Evolutionary conservation across 2,329 filamentous ascomycete genomes (phyloP), one percentile per base, ranked within the genome.

Genomic region (Hypoxylon sp.): DNA sequence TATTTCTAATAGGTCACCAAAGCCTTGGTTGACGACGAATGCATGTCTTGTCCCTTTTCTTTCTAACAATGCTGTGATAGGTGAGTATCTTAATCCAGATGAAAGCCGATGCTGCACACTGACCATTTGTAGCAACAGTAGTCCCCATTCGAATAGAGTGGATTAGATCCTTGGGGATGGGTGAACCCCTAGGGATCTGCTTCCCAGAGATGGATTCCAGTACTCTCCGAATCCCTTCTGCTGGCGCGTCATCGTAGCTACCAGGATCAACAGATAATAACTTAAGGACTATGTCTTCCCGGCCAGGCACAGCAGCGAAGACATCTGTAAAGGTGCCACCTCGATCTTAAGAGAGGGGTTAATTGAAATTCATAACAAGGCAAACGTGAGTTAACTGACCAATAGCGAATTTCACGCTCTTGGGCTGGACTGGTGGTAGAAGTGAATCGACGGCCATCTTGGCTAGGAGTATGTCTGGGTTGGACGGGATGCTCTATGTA

Each of bases 281-380:
- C 76, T 93, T 93, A 76, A 93, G 90, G 54, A 92, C 80, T 50
- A 92, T 83, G 67, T 91, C 88, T 75, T 91, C 88, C 84, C 84
- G 21, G 87, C 87, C 3, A 82, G 86, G 61, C 34, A 89, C 89
- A 4, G 89, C 87, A 34, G 65, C 68, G 32, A 67, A 70, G 45
- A 68, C 63, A 46, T 73, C 71, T 12, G 71, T 73, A 30, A 73
- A 73, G 14, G 71, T 73, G 16, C 70, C 70, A 8, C 71, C 71
- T 54, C 71, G 68, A 23, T 68, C 65, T 68, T 32, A 4, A 25
- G 30, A 43, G 39, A 47, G 12, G n/a, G 6, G 30, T 69, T 59
- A 69, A 54, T 48, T 57, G 8, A 27, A 56, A 27, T 27, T 37
- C 52, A 47, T 19, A n/a, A 8, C 25, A 30, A 21, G 34, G 19